Conservation (phyloP, 73 alveolate genomes). For the Paramecium sonneborni region DNA sequence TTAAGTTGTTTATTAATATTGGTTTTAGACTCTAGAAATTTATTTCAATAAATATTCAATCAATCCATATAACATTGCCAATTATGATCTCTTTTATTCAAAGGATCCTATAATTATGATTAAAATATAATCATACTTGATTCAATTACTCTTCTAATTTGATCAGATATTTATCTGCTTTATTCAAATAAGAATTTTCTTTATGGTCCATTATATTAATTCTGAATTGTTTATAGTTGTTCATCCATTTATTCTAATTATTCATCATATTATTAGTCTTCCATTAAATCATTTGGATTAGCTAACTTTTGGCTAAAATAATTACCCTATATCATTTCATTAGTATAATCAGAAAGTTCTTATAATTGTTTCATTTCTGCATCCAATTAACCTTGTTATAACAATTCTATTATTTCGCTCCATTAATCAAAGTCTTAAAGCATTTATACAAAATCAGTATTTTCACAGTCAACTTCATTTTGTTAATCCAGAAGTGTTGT, state of each 20-base stretch:
- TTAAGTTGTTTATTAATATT: neutral
- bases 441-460: conserved; percentile 16
- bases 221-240: neutral
- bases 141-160: neutral
- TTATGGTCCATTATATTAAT: neutral
- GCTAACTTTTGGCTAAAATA: neutral
- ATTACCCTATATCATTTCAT: conserved; percentile 19
- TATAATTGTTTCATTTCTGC: neutral
- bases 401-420: neutral
- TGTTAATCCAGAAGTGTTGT: neutral
- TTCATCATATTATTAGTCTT: conserved; percentile 6
- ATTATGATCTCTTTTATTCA: conserved; percentile 8
- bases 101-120: neutral
- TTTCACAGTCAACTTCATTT: conserved; percentile 34
- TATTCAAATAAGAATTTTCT: conserved; percentile 29
- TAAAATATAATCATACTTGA: neutral
- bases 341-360: neutral
- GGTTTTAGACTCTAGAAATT: neutral
- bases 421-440: conserved; percentile 2
- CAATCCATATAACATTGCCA: conserved; percentile 38
- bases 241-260: neutral
- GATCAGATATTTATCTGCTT: neutral
- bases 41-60: conserved; percentile 30
- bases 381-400: neutral
- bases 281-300: neutral